A percentile compares a stretch with the other conserved stretches of the same genome.
Evolutionary conservation across 148 eudicot species (phyloP).

Genomic region (Pouteria glomerata): DNA sequence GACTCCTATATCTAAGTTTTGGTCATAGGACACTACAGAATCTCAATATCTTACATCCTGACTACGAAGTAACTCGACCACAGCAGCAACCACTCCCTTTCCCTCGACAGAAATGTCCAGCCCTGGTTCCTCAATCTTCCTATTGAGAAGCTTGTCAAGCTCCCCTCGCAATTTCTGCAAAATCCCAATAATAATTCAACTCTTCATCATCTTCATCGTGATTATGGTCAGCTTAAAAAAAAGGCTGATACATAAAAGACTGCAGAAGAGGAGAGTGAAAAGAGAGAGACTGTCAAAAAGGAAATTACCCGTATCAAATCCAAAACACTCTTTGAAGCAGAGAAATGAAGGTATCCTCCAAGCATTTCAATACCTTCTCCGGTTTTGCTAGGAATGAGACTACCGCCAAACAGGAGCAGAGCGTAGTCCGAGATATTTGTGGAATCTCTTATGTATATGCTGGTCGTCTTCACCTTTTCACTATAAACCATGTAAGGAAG

Average conservation of each 20-base stretch:
- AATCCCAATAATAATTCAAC: slow-evolving; percentile 1
- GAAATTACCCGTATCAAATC: slow-evolving; percentile 68
- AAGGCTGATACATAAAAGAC: too few relatives aligned
- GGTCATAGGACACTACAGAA: not conserved
- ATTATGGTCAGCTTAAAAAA: not conserved
- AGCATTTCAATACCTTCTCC: slow-evolving; percentile 99
- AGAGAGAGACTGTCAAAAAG: not conserved
- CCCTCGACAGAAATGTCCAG: slow-evolving; percentile 70
- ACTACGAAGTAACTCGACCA: slow-evolving; percentile 69
- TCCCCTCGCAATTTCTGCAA: slow-evolving; percentile 86
- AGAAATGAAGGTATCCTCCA: slow-evolving; percentile 94
- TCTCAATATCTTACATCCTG: slow-evolving; percentile 38
- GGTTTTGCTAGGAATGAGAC: slow-evolving; percentile 70
- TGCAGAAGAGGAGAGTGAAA: not conserved
- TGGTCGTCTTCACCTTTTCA: slow-evolving; percentile 84
- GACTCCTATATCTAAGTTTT: not conserved
- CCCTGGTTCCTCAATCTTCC: slow-evolving; percentile 91
- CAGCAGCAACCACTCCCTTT: slow-evolving; percentile 89
- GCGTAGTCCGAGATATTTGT: slow-evolving; percentile 95
- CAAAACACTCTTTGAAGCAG: slow-evolving; percentile 81
- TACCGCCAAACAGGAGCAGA: slow-evolving; percentile 95
- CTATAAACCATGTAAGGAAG: slow-evolving; percentile 93
- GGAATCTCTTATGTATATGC: slow-evolving; percentile 79
- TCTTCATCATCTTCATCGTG: not conserved
- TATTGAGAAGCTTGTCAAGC: slow-evolving; percentile 74